Evolutionary conservation across 345 rosid genomes (phyloP).

Genomic region (Populus davidiana): DNA sequence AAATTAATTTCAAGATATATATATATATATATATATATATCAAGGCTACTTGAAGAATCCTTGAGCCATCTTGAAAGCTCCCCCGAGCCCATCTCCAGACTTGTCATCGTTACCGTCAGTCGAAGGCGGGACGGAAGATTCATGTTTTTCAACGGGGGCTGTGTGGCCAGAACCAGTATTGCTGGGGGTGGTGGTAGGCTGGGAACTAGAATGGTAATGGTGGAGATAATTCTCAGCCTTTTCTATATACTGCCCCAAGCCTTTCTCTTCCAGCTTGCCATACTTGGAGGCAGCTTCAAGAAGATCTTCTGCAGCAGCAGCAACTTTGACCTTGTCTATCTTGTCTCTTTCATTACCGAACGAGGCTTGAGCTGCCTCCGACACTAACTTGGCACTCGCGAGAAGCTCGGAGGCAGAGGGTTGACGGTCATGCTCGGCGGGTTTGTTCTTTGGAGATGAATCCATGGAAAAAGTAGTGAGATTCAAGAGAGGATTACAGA

Average conservation of each 20-base stretch:
- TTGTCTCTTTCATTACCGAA: slow-evolving; percentile 37
- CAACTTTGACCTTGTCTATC: slow-evolving; percentile 54
- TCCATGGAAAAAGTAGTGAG: slow-evolving; percentile 18
- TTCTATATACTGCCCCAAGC: slow-evolving; percentile 57
- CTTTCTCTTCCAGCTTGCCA: slow-evolving; percentile 60
- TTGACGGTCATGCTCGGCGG: slow-evolving; percentile 24
- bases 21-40: neutral
- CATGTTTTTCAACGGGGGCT: neutral
- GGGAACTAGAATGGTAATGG: slow-evolving; percentile 37
- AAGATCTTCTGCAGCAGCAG: slow-evolving; percentile 60
- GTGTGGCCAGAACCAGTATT: slow-evolving; percentile 19
- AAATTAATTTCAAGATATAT: neutral
- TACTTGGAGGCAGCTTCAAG: slow-evolving; percentile 59
- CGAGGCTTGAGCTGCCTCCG: slow-evolving; percentile 53
- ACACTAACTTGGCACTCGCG: slow-evolving; percentile 61
- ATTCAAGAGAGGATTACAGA: neutral
- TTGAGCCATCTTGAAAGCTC: slow-evolving; percentile 52
- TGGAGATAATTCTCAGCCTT: slow-evolving; percentile 73
- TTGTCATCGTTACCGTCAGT: slow-evolving; percentile 22
- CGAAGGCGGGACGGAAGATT: slow-evolving; percentile 5
- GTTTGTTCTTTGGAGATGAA: slow-evolving; percentile 1
- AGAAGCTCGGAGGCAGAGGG: slow-evolving; percentile 53
- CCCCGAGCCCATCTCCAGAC: slow-evolving; percentile 50
- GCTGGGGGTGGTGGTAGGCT: slow-evolving; percentile 33
- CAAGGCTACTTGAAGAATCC: neutral